Evolutionary conservation across 2,329 filamentous ascomycete species (phyloP), one percentile per base, ranked within the genome.

Genomic region (Polychaeton citri): DNA sequence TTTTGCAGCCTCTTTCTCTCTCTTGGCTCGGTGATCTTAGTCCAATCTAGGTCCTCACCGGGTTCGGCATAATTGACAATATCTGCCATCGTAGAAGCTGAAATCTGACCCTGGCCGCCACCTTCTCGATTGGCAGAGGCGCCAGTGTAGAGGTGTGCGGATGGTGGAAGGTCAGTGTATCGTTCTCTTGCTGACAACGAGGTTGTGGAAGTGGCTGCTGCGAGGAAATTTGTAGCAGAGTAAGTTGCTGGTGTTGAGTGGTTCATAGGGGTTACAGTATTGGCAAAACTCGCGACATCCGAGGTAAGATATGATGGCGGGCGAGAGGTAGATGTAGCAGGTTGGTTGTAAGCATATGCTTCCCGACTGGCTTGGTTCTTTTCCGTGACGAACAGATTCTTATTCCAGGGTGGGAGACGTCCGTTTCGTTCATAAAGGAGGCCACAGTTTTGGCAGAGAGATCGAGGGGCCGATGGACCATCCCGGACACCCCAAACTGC

Each of bases 401-500:
- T 76, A 3, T 76, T 76, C 78, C 79, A 86, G 19, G 76, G 74
- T 6, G 88, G 87, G 1, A 94, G 69, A 45, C 79, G 78, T 60
- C 83, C 80, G 59, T 92, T 83, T 37, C 85, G 79, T 61, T 95
- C 88, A 56, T 82, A 95, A 15, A 88, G 63, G 48, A 87, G 79
- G 38, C 86, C 88, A 57, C 88, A 96, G 57, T 93, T 95, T 60
- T 87, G 82, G 64, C 88, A 96, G 3, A 96, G 74, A 19, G 83
- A 81, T 82, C 87, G 46, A 38, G 82, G 73, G 37, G 87, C 88
- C 37, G 74, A 68, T 10, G 90, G 90, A 17, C 90, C 90, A 61
- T 96, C 87, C 49, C 90, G 71, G 3, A 96, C 88, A 33, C 84
- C 87, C 90, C 90, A 98, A 6, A 95, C 85, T 19, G 85, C 81